These are phyloP conservation scores for Lentinula aciculospora DNA, from an alignment of 768 basidiomycete species.

Conservation along the genomic window DNA sequence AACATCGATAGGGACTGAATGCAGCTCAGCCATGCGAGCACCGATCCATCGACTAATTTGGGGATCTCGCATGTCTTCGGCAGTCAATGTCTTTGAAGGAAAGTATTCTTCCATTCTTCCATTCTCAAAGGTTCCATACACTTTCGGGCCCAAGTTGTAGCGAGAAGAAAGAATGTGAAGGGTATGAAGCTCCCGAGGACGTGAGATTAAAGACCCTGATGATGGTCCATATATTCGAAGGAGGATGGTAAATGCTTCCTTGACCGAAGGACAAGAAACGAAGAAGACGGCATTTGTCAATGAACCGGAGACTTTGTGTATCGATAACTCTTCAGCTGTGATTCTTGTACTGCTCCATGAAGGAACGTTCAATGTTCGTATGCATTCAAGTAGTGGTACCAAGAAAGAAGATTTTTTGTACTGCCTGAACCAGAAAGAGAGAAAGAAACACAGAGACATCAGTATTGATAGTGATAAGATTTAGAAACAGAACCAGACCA, in stretches of 20 bases:
- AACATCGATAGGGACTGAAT: conserved; percentile 77
- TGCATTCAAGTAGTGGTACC: conserved; percentile 46
- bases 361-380: conserved; percentile 50
- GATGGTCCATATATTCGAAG: conserved; percentile 91
- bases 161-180: conserved; percentile 85
- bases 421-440: conserved; percentile 36
- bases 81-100: conserved; percentile 74
- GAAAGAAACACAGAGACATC: too few species aligned
- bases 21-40: conserved; percentile 93
- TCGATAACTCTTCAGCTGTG: conserved; percentile 42
- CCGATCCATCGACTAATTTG: conserved; percentile 81
- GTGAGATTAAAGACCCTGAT: conserved; percentile 80
- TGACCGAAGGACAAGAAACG: conserved; percentile 63
- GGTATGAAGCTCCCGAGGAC: conserved; percentile 78
- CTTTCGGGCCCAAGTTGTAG: conserved; percentile 84
- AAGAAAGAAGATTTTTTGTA: conserved; percentile 59
- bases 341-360: conserved; percentile 50
- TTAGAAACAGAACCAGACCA: conserved; percentile 28
- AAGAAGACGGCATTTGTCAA: conserved; percentile 97
- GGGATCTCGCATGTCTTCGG: conserved; percentile 73
- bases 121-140: conserved; percentile 94
- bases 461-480: conserved; percentile 12
- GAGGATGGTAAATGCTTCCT: conserved; percentile 59
- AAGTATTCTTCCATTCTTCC: conserved; percentile 96
- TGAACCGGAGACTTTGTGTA: conserved; percentile 85